Conservation (phyloP, 73 alveolate species). For the Symbiodinium pilosum region DNA sequence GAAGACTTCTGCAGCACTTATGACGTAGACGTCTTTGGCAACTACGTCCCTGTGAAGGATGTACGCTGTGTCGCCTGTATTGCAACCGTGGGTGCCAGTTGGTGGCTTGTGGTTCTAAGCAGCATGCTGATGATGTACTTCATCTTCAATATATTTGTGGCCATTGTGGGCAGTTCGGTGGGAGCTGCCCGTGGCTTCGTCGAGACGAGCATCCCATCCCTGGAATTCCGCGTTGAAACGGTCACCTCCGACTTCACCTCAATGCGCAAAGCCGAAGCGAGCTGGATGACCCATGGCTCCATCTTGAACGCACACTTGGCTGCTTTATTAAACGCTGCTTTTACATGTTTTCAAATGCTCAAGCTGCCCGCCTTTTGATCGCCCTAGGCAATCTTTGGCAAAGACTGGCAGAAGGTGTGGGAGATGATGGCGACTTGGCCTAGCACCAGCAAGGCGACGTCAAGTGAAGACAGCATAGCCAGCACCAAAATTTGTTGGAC, state of each 20-base stretch:
- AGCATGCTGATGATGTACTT: conserved; percentile 84
- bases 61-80: conserved; percentile 75
- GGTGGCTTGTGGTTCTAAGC: conserved; percentile 59
- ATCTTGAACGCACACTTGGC: conserved; percentile 48
- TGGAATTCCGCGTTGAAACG: conserved; percentile 83
- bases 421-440: conserved; percentile 56
- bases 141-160: conserved; percentile 75
- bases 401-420: conserved; percentile 90
- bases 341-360: background rate
- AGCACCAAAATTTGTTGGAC: too few species aligned
- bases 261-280: conserved; percentile 81
- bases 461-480: background rate
- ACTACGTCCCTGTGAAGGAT: conserved; percentile 37
- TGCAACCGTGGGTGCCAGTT: conserved; percentile 47
- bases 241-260: conserved; percentile 67
- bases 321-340: background rate
- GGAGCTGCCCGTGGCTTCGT: conserved; percentile 93
- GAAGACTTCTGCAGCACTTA: conserved; percentile 83
- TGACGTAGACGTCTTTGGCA: conserved; percentile 13
- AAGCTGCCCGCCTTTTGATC: background rate
- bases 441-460: too few species aligned
- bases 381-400: conserved; percentile 72
- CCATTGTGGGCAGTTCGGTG: conserved; percentile 81
- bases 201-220: conserved; percentile 88
- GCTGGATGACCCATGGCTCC: conserved; percentile 91